Evolutionary conservation across 2,329 filamentous ascomycete species (phyloP), one percentile per base, ranked within the genome.

Genomic region (Ilyonectria mors-panacis): DNA sequence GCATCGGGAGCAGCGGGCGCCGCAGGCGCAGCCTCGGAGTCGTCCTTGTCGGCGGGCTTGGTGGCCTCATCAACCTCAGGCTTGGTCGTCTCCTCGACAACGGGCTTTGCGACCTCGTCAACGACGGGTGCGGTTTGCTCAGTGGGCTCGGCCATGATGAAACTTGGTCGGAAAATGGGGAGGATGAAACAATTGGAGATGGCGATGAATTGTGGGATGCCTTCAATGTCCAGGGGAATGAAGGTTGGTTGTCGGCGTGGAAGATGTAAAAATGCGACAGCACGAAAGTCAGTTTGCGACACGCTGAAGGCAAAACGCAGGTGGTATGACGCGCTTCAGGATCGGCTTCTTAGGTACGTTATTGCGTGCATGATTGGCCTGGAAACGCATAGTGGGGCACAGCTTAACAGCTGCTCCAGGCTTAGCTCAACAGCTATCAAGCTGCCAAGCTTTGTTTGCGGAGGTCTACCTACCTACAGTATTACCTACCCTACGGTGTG

Each of bases 81-180:
- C 26, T 67, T 70, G 33, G 69, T 55, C 21, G 63, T 63, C 61
- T 65, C 54, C 54, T 73, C 64, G 21, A 67, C 64, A 54, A 70
- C 58, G 54, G 56, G 47, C 47, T 67, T 70, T 59, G 63, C 56
- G 37, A 59, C 65, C 61, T 74, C 55, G 23, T 74, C 70, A 33
- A 72, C 63, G 55, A 73, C 68, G 37, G 70, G 69, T 37, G 67
- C 64, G 48, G 71, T 69, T 60, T 78, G 75, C 59, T 80, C 76
- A 59, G 70, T 69, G 54, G 66, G 47, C n/a, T 79, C 78, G 33
- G 78, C 71, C 78, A 78, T 78, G 69, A 58, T 68, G 60, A 63
- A 62, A 67, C 35, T 23, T 30, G 17, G 19, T 42, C 3, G 4
- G 35, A 45, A 39, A 60, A 17, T 10, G 28, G n/a, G 45, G n/a